A percentile compares a stretch with the other conserved stretches of the same genome.
These are phyloP conservation scores for Rhodotorula toruloides DNA, from an alignment of 768 basidiomycete species.

Conservation along the genomic window DNA sequence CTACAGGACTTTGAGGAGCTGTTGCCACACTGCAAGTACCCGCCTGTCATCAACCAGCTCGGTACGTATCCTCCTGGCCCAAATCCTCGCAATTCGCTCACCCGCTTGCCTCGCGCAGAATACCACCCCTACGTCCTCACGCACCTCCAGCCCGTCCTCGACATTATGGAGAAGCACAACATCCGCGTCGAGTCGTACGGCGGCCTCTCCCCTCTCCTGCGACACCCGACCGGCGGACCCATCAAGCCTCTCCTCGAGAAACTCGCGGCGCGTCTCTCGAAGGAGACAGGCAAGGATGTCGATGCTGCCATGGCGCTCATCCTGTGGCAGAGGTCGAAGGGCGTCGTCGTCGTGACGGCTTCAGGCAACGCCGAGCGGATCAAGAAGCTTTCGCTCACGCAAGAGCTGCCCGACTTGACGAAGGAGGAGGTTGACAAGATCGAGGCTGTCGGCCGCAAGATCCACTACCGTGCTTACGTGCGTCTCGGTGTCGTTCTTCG, in stretches of 20 bases:
- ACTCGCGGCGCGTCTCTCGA: conserved; percentile 40
- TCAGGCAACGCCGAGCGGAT: conserved; percentile 40
- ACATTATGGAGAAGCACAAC: conserved; percentile 42
- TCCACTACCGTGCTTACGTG: conserved; percentile 41
- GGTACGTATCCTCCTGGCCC: conserved; percentile 19
- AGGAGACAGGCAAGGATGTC: conserved; percentile 39
- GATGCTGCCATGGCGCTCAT: conserved; percentile 41
- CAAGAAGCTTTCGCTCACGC: conserved; percentile 38
- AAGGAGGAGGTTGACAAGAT: conserved; percentile 47
- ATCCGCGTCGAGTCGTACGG: conserved; percentile 45
- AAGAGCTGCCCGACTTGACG: conserved; percentile 39
- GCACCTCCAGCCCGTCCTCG: conserved; percentile 43
- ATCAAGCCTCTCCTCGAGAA: conserved; percentile 42
- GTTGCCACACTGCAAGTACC: conserved; percentile 42
- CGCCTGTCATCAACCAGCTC: conserved; percentile 45
- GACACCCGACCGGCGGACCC: conserved; percentile 41
- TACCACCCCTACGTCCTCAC: conserved; percentile 46
- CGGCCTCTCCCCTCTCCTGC: conserved; percentile 43
- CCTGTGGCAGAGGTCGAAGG: conserved; percentile 44
- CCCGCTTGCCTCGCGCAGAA: conserved; percentile 14
- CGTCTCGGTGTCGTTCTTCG: background rate
- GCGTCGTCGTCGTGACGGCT: conserved; percentile 44
- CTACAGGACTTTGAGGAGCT: conserved; percentile 44
- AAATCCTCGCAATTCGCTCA: conserved; percentile 19
- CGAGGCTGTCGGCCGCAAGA: conserved; percentile 42